Percentiles rank a stretch among this genome's conserved stretches.
Evolutionary conservation across 805 yeast species (phyloP).

Genomic region (Candida insectorum): DNA sequence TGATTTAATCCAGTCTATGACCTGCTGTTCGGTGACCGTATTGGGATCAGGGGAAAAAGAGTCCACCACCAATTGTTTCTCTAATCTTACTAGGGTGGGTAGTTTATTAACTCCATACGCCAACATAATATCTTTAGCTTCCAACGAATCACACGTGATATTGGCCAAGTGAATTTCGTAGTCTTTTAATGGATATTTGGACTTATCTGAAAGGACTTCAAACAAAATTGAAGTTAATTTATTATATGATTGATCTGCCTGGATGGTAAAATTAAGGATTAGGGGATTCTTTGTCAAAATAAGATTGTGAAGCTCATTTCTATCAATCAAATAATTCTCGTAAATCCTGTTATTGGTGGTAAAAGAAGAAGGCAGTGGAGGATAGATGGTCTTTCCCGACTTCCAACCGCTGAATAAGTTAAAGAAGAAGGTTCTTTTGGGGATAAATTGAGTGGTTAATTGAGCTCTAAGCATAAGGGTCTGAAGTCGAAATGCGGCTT

Average conservation of each 20-base stretch:
- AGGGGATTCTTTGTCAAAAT: slow-evolving; percentile 57
- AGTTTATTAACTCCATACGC: slow-evolving; percentile 54
- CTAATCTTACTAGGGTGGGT: slow-evolving; percentile 66
- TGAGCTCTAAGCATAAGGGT: no score
- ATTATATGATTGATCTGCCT: slow-evolving; percentile 62
- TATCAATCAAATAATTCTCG: slow-evolving; percentile 46
- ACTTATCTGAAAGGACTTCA: slow-evolving; percentile 20
- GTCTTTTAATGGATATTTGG: slow-evolving; percentile 39
- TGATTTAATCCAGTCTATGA: slow-evolving; percentile 24
- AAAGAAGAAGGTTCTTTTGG: slow-evolving; percentile 6
- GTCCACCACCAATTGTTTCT: slow-evolving; percentile 57
- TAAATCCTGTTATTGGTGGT: slow-evolving; percentile 39
- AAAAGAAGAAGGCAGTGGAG: slow-evolving; percentile 40
- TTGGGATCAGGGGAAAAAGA: slow-evolving; percentile 14
- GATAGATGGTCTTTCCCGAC: slow-evolving; percentile 19
- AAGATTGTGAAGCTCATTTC: slow-evolving; percentile 56
- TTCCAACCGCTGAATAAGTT: slow-evolving; percentile 3
- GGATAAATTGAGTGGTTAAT: no score
- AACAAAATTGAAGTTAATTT: slow-evolving; percentile 59
- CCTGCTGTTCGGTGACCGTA: slow-evolving; percentile 24
- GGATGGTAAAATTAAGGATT: slow-evolving; percentile 65
- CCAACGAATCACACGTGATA: slow-evolving; percentile 66
- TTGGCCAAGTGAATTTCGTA: slow-evolving; percentile 58
- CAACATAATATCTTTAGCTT: slow-evolving; percentile 53
- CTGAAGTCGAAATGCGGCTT: no score